Percentiles rank a stretch among this genome's conserved stretches.
These are phyloP conservation scores for Aspergillus aculeatus DNA, from an alignment of 2,329 filamentous ascomycete species.

Conservation along the genomic window DNA sequence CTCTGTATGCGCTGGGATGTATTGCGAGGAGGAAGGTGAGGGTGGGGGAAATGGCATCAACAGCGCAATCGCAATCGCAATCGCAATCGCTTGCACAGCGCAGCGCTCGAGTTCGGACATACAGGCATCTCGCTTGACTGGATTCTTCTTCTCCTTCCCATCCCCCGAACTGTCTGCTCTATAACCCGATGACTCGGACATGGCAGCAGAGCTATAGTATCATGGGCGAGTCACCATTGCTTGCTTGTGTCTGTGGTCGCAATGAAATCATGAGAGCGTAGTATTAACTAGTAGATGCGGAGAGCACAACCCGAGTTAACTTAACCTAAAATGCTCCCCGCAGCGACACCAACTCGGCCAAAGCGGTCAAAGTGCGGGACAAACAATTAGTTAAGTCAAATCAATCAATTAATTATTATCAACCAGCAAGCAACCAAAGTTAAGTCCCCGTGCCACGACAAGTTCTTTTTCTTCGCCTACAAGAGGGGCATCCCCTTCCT, in stretches of 20 bases:
- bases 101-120: slow-evolving; percentile 7
- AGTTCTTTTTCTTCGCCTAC: neutral
- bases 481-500: slow-evolving; percentile 25
- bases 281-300: slow-evolving; percentile 6
- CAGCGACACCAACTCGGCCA: slow-evolving; percentile 9
- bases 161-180: neutral
- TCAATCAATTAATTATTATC: neutral
- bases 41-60: neutral
- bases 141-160: slow-evolving; percentile 8
- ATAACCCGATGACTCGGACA: neutral
- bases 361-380: slow-evolving; percentile 35
- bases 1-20: too few relatives aligned
- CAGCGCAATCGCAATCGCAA: neutral
- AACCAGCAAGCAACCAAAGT: neutral
- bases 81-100: too few relatives aligned
- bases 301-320: neutral
- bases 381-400: slow-evolving; percentile 10
- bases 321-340: slow-evolving; percentile 7
- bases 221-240: too few relatives aligned
- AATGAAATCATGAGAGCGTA: too few relatives aligned
- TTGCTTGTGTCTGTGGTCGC: too few relatives aligned
- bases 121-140: slow-evolving; percentile 41
- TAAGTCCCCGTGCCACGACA: neutral
- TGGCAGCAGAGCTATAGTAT: neutral
- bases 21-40: neutral